Evolutionary conservation across 208 protist genomes (phyloP), one percentile per base, ranked within the genome.

Genomic region (Perkinsela sp.): DNA sequence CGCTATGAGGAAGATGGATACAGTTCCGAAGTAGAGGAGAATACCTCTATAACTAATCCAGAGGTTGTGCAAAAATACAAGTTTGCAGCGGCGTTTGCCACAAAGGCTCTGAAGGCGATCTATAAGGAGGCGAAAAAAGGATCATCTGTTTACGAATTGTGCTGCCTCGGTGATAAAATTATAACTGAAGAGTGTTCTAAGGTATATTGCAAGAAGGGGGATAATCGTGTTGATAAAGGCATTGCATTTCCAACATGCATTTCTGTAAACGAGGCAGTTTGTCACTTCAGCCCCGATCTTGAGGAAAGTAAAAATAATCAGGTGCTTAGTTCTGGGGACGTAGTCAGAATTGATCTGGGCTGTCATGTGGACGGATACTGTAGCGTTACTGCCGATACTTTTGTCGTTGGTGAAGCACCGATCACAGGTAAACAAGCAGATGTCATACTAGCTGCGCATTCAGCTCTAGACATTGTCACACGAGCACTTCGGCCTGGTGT

Each of bases 181-280:
- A 88, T 93, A 65, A 66, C 69, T 66, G 75, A 82, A 70, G 89
- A 90, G 71, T 73, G 90, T 0, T 87, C 83, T 77, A 85, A 80
- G n/a, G 89, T 92, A 84, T 92, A 89, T 80, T 89, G 13, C 22
- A 57, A 57, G 22, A 57, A 57, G 22, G 40, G 40, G 6, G 40
- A 74, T 0, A 67, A 85, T 72, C 82, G 85, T 22, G 81, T 94
- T 1, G 89, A 96, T 72, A 97, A 97, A 78, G 96, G 96, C 68
- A 83, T 98, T 67, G 95, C 94, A 57, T 99, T 99, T 84, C 96
- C 96, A 65, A 98, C 96, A 0, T 97, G 93, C 79, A 79, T 99
- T 68, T 96, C 92, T 29, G 81, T 98, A 28, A 98, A 99, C 81
- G 88, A 96, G 78, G 89, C 82, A 76, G 92, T 94, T 67, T 96